phyloP scores from a whole-genome alignment of 768 basidiomycete genomes.

The Pulveroboletus frians region DNA sequence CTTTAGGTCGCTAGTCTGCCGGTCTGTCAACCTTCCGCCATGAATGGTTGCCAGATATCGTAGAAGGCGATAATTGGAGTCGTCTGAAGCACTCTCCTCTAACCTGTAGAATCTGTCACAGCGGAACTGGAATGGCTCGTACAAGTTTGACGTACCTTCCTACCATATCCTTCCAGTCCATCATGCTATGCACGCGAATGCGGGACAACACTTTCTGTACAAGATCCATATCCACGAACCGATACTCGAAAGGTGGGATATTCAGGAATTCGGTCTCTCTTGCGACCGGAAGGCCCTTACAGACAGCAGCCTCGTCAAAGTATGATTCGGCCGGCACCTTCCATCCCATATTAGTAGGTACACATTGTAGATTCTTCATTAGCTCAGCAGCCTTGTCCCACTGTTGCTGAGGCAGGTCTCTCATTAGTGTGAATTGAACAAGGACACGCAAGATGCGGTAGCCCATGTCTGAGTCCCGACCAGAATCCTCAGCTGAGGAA shows the following conservation, averaged over 20 bases:
- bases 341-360: conserved; percentile 73
- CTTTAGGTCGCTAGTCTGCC: background rate
- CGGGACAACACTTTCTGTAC: conserved; percentile 1
- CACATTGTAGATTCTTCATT: conserved; percentile 49
- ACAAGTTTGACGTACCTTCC: conserved; percentile 34
- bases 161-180: conserved; percentile 10
- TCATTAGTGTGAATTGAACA: conserved; percentile 71
- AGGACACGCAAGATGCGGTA: conserved; percentile 58
- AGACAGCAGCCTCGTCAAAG: conserved; percentile 84
- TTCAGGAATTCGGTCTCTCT: background rate
- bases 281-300: conserved; percentile 27
- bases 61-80: conserved; percentile 28
- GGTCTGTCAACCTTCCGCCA: conserved; percentile 23
- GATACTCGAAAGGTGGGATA: background rate
- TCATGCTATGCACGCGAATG: conserved; percentile 34
- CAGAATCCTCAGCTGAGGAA: background rate
- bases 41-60: conserved; percentile 60
- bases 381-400: conserved; percentile 57
- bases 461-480: conserved; percentile 34
- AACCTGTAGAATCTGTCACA: conserved; percentile 2
- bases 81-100: conserved; percentile 6
- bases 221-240: background rate
- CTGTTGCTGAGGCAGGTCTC: conserved; percentile 37
- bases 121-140: conserved; percentile 32
- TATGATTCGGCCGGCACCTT: conserved; percentile 66